Evolutionary conservation across 2,329 filamentous ascomycete species (phyloP).

Genomic region (Hymenoscyphus linearis): DNA sequence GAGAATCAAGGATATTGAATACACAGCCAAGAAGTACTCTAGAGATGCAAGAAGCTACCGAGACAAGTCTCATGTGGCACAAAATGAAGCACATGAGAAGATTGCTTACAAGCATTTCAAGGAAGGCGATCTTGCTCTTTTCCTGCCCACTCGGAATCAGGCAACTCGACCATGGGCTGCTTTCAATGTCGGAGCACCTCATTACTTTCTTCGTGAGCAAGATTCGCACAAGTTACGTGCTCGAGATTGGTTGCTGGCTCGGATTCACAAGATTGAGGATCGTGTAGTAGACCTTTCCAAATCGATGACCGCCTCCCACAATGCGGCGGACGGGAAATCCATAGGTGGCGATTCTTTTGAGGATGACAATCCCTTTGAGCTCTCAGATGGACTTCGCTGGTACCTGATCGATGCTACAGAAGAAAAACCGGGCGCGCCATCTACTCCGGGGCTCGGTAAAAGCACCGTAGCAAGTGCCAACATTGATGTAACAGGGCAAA

Average conservation of each 20-base stretch:
- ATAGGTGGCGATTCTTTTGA: conserved; percentile 53
- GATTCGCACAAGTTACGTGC: conserved; percentile 78
- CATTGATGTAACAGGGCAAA: conserved; percentile 78
- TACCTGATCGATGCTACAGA: conserved; percentile 91
- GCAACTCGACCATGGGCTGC: conserved; percentile 94
- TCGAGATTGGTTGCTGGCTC: conserved; percentile 93
- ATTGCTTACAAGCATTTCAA: conserved; percentile 96
- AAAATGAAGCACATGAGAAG: conserved; percentile 88
- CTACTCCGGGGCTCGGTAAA: conserved; percentile 88
- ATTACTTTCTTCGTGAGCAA: conserved; percentile 93
- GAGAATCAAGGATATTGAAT: conserved; percentile 87
- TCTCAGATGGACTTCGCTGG: conserved; percentile 93
- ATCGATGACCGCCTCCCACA: conserved; percentile 44
- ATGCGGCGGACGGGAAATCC: conserved; percentile 36
- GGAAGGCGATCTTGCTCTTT: conserved; percentile 89
- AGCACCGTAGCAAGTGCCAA: conserved; percentile 84
- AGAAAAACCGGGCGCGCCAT: conserved; percentile 85
- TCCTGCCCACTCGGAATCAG: conserved; percentile 91
- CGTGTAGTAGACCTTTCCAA: conserved; percentile 88
- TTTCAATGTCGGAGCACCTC: conserved; percentile 95
- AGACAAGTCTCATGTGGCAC: conserved; percentile 74
- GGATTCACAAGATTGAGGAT: conserved; percentile 87
- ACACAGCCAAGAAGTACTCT: conserved; percentile 88
- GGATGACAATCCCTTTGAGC: conserved; percentile 94
- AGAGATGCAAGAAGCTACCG: conserved; percentile 82